Evolutionary conservation across 306 rosid species (phyloP), one percentile per base, ranked within the genome.

Genomic region (Inga leiocalycina): DNA sequence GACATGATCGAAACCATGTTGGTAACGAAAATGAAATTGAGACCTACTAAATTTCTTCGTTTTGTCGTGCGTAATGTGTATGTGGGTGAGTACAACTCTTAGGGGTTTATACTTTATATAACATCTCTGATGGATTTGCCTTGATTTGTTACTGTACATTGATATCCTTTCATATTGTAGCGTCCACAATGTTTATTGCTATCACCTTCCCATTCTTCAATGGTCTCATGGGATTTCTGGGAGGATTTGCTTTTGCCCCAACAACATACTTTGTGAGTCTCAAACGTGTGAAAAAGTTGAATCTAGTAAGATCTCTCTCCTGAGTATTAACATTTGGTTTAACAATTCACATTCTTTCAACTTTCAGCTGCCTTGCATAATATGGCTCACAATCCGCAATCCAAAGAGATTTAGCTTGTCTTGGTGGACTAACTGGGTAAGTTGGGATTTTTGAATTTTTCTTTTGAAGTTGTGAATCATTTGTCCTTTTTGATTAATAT

Each of bases 191-290:
- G 98, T 93, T 93, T 72, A 5, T 90, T 27, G 97, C 57, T 51
- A 91, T 93, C 62, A 88, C 94, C 69, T 93, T 95, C 88, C 98
- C 98, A 65, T 95, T 95, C 87, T 95, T 95, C 30, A n/a, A 85
- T 45, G 97, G 90, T 11, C 91, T 92, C 48, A 85, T 92, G 8
- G 88, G 89, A 57, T 93, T 92, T 79, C 91, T 95, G 8, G 99
- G 98, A 81, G 98, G 98, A 76, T 95, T 95, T 79, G 97, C 97
- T 59, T 92, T 95, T 54, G 97, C 98, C 62, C 98, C 98, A 4
- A 95, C 98, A 71, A 84, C 98, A 68, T 95, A 90, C 79, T 95
- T 88, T 51, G 98, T 95, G 86, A 95, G 96, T 59, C 59, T 62
- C 43, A 5, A n/a, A 84, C 16, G 45, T 16, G 57, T 54, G 10